Base-by-base conservation (phyloP, 129 eudicot species). In the Arctium lappa region DNA sequence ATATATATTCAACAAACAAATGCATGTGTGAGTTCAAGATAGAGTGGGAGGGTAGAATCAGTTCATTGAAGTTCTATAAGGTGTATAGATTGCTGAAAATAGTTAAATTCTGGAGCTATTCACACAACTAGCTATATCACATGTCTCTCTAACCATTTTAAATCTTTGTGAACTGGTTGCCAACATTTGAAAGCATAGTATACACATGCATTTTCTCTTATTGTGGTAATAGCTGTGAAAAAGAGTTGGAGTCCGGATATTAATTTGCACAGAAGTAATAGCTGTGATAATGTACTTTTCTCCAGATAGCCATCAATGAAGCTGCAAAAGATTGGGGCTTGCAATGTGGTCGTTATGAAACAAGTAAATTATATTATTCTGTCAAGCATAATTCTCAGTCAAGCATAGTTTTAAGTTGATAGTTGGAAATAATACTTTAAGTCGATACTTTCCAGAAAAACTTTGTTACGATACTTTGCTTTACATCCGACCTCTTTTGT, bases 261-360 rank as follows among this genome's bases (percentile, higher is more conserved):
- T 37, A 56, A 78, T 60, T 68, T 77, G 81, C 50, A 18, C 53
- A 63, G 31, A 63, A 60, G 60, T 80, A 42, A 80, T 34, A 53
- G 36, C 32, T 76, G 34, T 81, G 39, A 32, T 2, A 53, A 46
- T 77, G 22, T 65, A 34, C 29, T 44, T 75, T 81, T 36, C 34
- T 88, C 87, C 90, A 95, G 99, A 88, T 91, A 79, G 83, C 98
- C 71, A 93, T 96, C 77, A 93, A 96, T 87, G 94, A 90, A 60
- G 99, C 97, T 80, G 95, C 98, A 50, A 82, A 82, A 85, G 90
- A 89, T 44, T 96, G 98, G 99, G 99, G 99, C 8, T 72, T 96
- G 46, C 79, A 86, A 63, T 96, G 99, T 80, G 94, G 89, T 81
- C 99, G 99, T 74, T 91, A 91, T 86, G 98, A 91, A 81, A 96